Evolutionary conservation across 768 basidiomycete species (phyloP), one percentile per base, ranked within the genome.

Genomic region (Boletus pseudopeckii): DNA sequence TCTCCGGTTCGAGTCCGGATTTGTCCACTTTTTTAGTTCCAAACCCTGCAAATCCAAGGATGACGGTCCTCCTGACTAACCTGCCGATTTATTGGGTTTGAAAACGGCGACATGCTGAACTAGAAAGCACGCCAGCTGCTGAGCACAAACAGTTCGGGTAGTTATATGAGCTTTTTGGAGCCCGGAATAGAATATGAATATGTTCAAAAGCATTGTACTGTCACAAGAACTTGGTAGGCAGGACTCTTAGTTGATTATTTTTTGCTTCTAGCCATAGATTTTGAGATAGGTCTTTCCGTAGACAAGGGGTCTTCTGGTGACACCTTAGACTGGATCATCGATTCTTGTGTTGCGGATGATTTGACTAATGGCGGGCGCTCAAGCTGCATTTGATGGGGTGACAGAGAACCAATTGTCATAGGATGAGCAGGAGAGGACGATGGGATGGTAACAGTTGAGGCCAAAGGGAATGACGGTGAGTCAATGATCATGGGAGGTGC

Each of bases 1-100:
- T 71, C 69, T 71, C 71, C 69, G 70, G 69, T 71, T 71, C 69
- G 67, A 71, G 63, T 71, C 69, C 69, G 71, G 71, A 69, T 71
- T 72, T 71, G 69, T 72, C 69, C 69, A 70, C 55, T 34, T 2
- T 64, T 72, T 70, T 11, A 7, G 13, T 14, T 26, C 20, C 3
- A 10, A 32, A 32, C 28, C 28, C n/a, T 7, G n/a, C n/a, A n/a
- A n/a, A n/a, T n/a, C n/a, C n/a, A n/a, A n/a, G n/a, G n/a, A n/a
- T n/a, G n/a, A n/a, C n/a, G n/a, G n/a, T n/a, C 24, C 24, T 24
- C n/a, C 26, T 6, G 11, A 18, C 3, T 9, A 33, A 5, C 45
- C 32, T n/a, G 15, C 36, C 13, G 9, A 33, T 11, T 14, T 20
- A 8, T 30, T 2, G 1, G 17, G 2, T 18, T 17, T 7, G 20